Conservation (phyloP, 108 stramenopile genomes). For the Nitzschia palea region DNA sequence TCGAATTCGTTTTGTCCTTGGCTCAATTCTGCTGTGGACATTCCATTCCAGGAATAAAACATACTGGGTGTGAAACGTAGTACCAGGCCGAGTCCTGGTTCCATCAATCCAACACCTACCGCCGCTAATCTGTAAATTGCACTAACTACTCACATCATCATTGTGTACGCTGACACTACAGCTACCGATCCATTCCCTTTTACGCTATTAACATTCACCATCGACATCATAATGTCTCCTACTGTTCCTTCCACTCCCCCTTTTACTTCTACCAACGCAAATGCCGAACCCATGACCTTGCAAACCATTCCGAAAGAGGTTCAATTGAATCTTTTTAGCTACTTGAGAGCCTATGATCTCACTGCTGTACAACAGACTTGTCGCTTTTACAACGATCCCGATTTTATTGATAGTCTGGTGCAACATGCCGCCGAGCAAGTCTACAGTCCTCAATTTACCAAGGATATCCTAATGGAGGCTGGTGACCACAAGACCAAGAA, state of each 20-base stretch:
- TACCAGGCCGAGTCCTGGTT: no score
- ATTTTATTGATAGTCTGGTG: constrained; percentile 62
- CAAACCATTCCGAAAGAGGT: constrained; percentile 55
- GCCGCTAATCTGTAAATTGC: no score
- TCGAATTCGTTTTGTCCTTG: no score
- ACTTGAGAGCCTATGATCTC: constrained; percentile 83
- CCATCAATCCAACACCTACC: no score
- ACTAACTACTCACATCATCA: no score
- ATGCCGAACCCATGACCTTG: not conserved
- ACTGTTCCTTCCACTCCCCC: not conserved
- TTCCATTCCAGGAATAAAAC: no score
- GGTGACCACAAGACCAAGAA: not conserved
- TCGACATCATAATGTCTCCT: not conserved
- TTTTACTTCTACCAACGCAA: not conserved
- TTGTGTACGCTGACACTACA: constrained; percentile 10
- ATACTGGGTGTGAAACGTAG: no score
- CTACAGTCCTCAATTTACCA: constrained; percentile 69
- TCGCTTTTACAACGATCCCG: constrained; percentile 55
- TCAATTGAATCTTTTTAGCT: constrained; percentile 76
- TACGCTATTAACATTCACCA: not conserved
- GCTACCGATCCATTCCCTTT: not conserved
- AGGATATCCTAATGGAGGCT: constrained; percentile 56
- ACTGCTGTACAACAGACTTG: constrained; percentile 69
- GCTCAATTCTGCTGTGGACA: no score
- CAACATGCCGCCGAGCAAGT: constrained; percentile 57